Evolutionary conservation across 164 flowering plant species (phyloP), one percentile per base, ranked within the genome.

Genomic region (Nelumbo lutea): DNA sequence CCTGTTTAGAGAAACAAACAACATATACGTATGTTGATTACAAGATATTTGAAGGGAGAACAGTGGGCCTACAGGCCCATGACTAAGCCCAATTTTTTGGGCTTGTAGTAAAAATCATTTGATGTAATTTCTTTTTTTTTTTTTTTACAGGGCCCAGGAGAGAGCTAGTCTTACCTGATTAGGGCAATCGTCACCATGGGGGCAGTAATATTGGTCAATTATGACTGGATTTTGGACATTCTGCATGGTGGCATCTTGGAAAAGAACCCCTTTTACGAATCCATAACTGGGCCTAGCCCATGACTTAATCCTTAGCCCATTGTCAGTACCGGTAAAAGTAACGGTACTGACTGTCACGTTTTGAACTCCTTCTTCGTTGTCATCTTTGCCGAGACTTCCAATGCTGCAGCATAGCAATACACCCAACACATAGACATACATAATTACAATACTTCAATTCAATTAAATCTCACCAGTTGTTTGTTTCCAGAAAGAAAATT

Each of bases 191-290:
- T 52, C 6, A 8, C 76, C 40, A 67, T 66, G 2, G 27, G 88
- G 88, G 64, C 91, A 87, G 68, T 87, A 87, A 45, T 82, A 68
- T 69, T 87, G 87, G 61, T 85, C 88, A 11, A 87, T 85, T 42
- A 87, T 13, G 7, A 87, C 81, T 14, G 87, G 90, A 59, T 85
- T 82, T 59, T 74, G 55, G 67, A 78, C 84, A 70, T 81, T 74
- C 0, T 8, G 43, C 84, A 85, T 83, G 2, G 59, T 10, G 2
- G 59, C 60, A 51, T 85, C 72, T 46, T 84, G 79, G 75, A 81
- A 87, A 13, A 70, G 50, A 15, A 84, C 79, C 13, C 72, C 59
- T 38, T 48, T 73, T 1, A 78, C 88, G 60, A 87, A 85, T 1
- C 83, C 82, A 8, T 11, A 78, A 71, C 88, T 83, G 1, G 27